phyloP scores from a whole-genome alignment of 179 eudicot genomes.

The Kewa caespitosa region DNA sequence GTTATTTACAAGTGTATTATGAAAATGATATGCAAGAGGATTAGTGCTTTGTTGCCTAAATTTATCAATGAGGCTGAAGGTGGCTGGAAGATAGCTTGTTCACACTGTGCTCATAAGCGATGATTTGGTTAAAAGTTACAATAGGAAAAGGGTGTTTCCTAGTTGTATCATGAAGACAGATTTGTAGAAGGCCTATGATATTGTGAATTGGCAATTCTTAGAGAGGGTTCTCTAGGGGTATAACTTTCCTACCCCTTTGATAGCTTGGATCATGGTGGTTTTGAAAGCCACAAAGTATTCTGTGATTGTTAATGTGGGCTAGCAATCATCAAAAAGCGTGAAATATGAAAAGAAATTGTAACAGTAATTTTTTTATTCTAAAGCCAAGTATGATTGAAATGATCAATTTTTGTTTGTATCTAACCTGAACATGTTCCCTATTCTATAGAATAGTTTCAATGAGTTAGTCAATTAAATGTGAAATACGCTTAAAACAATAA shows the following conservation, averaged over 20 bases:
- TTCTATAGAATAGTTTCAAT: too few species aligned
- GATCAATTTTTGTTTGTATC: too few species aligned
- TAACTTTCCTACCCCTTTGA: background rate
- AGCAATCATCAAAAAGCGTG: too few species aligned
- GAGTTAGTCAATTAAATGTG: too few species aligned
- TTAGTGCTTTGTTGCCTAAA: background rate
- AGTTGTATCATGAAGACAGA: background rate
- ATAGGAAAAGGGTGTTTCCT: background rate
- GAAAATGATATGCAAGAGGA: background rate
- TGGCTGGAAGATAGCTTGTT: background rate
- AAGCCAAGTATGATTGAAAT: too few species aligned
- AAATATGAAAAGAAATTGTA: background rate
- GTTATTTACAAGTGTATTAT: background rate
- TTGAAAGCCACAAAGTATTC: too few species aligned
- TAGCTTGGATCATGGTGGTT: too few species aligned
- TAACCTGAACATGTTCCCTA: too few species aligned
- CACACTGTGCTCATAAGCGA: background rate
- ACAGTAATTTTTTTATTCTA: too few species aligned
- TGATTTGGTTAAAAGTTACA: background rate
- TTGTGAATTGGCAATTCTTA: background rate
- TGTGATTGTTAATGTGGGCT: too few species aligned
- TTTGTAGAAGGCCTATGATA: background rate
- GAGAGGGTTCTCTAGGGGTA: background rate
- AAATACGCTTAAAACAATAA: too few species aligned
- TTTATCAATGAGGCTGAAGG: background rate